These are phyloP conservation scores for Geotrichum ghanense DNA, from an alignment of 805 yeast species.

Conservation along the genomic window DNA sequence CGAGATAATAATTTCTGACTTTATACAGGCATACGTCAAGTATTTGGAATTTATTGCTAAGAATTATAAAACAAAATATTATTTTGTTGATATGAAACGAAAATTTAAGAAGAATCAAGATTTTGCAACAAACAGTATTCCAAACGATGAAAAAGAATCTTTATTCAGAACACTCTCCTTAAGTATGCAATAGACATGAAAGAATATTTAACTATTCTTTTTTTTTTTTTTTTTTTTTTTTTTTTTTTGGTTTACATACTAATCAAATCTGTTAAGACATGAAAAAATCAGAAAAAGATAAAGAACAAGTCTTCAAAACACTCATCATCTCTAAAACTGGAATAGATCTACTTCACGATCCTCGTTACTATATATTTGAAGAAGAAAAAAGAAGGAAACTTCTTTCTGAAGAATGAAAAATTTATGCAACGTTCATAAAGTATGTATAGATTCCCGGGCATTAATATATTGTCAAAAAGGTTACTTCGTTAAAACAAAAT, in stretches of 20 bases:
- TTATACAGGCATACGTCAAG: conserved; percentile 13
- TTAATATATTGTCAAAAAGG: too few species aligned
- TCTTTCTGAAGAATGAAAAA: neutral
- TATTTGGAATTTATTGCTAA: conserved; percentile 23
- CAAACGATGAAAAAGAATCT: conserved; percentile 30
- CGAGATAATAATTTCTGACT: conserved; percentile 2
- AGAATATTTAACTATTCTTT: too few species aligned
- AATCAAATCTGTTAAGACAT: conserved; percentile 13
- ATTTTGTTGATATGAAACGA: conserved; percentile 32
- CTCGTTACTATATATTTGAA: conserved; percentile 2
- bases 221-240: neutral
- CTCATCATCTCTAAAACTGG: conserved; percentile 2
- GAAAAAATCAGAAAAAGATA: conserved; percentile 12
- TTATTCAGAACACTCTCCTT: conserved; percentile 27
- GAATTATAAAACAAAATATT: conserved; percentile 19
- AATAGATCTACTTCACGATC: conserved; percentile 1
- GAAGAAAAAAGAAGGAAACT: neutral
- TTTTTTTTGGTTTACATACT: conserved; percentile 3
- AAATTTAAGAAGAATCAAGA: conserved; percentile 21
- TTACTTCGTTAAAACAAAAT: too few species aligned
- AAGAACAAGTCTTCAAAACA: conserved; percentile 4
- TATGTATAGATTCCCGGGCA: too few species aligned
- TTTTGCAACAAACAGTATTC: conserved; percentile 18
- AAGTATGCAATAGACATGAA: too few species aligned
- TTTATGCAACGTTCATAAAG: neutral